These are phyloP conservation scores for Candida michaelii DNA, from an alignment of 805 yeast genomes.

Conservation along the genomic window DNA sequence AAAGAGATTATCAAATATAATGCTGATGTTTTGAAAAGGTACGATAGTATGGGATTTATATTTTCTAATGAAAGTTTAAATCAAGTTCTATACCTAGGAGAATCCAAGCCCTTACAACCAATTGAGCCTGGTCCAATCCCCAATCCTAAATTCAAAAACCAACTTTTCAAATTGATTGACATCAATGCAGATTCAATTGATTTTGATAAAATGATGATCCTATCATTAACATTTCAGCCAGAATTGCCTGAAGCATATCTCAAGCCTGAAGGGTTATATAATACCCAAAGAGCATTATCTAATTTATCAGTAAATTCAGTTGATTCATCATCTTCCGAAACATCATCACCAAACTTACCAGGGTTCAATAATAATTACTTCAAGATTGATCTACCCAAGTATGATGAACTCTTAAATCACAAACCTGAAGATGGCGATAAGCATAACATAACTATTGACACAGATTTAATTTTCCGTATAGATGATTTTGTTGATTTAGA, in stretches of 20 bases:
- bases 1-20: constrained; percentile 39
- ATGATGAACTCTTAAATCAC: constrained; percentile 27
- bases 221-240: constrained; percentile 67
- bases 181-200: constrained; percentile 44
- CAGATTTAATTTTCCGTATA: constrained; percentile 33
- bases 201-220: constrained; percentile 56
- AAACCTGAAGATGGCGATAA: constrained; percentile 14
- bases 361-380: constrained; percentile 36
- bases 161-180: constrained; percentile 47
- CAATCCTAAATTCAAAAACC: constrained; percentile 29
- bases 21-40: constrained; percentile 39
- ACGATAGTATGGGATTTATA: constrained; percentile 42
- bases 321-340: constrained; percentile 21
- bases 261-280: constrained; percentile 11
- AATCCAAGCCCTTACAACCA: constrained; percentile 18
- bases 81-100: constrained; percentile 42
- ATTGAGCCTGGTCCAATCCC: constrained; percentile 3
- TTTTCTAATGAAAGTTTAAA: constrained; percentile 45
- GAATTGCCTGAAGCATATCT: constrained; percentile 44
- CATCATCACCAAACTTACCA: constrained; percentile 28
- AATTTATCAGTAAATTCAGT: constrained; percentile 25
- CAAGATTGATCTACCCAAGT: constrained; percentile 32
- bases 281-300: constrained; percentile 14
- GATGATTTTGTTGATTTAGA: constrained; percentile 38
- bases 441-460: constrained; percentile 29